These are phyloP conservation scores for Nakaseomyces glabratus DNA, from an alignment of 1,139 yeast species.

Conservation along the genomic window DNA sequence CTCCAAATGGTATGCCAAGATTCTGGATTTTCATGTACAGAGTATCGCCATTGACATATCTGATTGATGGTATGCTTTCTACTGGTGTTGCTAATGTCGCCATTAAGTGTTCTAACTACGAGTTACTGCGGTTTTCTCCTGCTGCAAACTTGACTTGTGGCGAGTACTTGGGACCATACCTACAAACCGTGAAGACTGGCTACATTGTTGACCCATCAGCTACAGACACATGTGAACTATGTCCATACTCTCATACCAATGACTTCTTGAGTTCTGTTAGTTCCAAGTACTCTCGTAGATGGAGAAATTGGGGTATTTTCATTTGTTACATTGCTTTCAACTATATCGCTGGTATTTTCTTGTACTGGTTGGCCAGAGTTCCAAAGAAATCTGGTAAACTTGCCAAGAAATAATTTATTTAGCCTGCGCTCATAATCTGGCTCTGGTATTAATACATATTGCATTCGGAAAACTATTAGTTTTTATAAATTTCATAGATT, in stretches of 20 bases:
- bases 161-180: constrained; percentile 40
- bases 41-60: constrained; percentile 52
- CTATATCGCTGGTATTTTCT: constrained; percentile 39
- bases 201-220: constrained; percentile 38
- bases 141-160: constrained; percentile 44
- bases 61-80: constrained; percentile 43
- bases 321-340: constrained; percentile 37
- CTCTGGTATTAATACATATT: no score
- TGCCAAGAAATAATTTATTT: constrained; percentile 5
- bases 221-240: constrained; percentile 41
- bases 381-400: constrained; percentile 36
- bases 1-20: constrained; percentile 44
- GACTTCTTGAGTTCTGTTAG: constrained; percentile 39
- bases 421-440: no score
- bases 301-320: constrained; percentile 61
- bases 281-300: constrained; percentile 38
- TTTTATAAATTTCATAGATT: no score
- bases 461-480: no score
- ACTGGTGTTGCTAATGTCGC: constrained; percentile 41
- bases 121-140: constrained; percentile 39
- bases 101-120: constrained; percentile 40
- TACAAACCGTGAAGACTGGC: constrained; percentile 42
- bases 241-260: constrained; percentile 42
- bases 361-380: constrained; percentile 70
- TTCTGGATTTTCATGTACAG: constrained; percentile 56